Conservation (phyloP, 208 protist genomes). For the Leishmania martiniquensis region DNA sequence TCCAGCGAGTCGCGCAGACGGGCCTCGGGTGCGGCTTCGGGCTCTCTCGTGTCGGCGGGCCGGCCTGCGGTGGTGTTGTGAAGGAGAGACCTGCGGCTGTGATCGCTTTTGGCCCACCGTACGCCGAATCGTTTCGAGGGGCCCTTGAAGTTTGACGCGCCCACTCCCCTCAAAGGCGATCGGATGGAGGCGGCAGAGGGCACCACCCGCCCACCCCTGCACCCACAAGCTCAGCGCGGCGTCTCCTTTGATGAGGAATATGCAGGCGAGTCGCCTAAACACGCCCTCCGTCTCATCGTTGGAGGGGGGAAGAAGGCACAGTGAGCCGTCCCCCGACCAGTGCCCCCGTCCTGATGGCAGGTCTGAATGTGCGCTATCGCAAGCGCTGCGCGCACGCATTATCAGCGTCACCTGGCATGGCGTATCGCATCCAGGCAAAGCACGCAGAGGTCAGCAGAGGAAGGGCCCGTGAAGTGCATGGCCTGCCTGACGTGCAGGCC, state of each 20-base stretch:
- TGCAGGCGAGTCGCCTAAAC: not conserved
- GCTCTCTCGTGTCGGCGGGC: too few species aligned
- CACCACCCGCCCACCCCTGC: too few species aligned
- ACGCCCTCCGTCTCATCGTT: not conserved
- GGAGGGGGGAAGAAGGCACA: not conserved
- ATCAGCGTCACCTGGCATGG: not conserved
- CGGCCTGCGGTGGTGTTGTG: too few species aligned
- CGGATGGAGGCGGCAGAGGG: not conserved
- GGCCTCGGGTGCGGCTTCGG: too few species aligned
- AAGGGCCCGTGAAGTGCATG: too few species aligned
- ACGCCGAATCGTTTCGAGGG: too few species aligned
- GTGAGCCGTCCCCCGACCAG: not conserved
- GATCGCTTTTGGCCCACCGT: too few species aligned
- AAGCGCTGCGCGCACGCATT: not conserved
- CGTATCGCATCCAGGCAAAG: not conserved
- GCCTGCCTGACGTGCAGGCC: too few species aligned
- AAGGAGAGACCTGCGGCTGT: too few species aligned
- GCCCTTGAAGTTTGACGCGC: too few species aligned
- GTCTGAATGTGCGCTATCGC: not conserved
- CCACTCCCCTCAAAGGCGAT: not conserved
- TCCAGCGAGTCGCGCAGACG: too few species aligned
- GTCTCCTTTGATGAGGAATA: not conserved
- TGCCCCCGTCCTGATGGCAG: not conserved
- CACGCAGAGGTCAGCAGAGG: not conserved
- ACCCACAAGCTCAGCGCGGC: not conserved